These are phyloP conservation scores for Saccharomycopsis sp. DNA, from an alignment of 805 yeast species.

Conservation along the genomic window DNA sequence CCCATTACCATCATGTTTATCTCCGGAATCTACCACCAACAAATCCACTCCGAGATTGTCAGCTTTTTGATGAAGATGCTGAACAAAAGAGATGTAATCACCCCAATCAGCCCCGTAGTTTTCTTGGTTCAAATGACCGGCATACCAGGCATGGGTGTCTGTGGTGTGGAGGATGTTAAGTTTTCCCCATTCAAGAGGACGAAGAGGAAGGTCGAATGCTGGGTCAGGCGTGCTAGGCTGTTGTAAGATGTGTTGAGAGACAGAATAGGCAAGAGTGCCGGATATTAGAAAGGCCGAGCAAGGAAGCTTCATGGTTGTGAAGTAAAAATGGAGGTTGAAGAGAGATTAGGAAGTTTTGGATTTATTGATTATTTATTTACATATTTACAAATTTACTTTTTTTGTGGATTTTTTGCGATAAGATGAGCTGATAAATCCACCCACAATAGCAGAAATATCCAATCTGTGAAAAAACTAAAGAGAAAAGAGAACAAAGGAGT, in stretches of 20 bases:
- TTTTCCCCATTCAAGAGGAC: constrained; percentile 59
- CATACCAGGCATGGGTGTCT: constrained; percentile 95
- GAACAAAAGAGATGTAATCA: constrained; percentile 64
- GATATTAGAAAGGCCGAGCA: too few relatives aligned
- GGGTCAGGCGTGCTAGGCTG: constrained; percentile 28
- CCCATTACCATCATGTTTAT: constrained; percentile 92
- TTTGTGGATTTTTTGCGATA: too few relatives aligned
- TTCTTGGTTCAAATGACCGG: constrained; percentile 76
- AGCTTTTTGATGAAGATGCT: constrained; percentile 38
- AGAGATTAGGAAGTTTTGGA: too few relatives aligned
- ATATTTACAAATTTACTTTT: too few relatives aligned
- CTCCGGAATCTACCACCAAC: constrained; percentile 79
- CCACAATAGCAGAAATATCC: too few relatives aligned
- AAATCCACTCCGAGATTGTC: constrained; percentile 44
- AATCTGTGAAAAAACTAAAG: too few relatives aligned
- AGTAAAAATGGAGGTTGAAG: too few relatives aligned
- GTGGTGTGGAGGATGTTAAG: constrained; percentile 88
- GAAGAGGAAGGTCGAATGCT: constrained; percentile 27
- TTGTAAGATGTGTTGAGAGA: constrained; percentile 15
- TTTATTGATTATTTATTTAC: too few relatives aligned
- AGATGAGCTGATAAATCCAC: too few relatives aligned
- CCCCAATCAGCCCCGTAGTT: constrained; percentile 88
- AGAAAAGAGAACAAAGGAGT: too few relatives aligned
- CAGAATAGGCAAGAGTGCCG: too few relatives aligned
- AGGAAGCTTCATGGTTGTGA: too few relatives aligned